These are phyloP conservation scores for Dendrobium officinale DNA, from an alignment of 106 monocot genomes.

Conservation along the genomic window DNA sequence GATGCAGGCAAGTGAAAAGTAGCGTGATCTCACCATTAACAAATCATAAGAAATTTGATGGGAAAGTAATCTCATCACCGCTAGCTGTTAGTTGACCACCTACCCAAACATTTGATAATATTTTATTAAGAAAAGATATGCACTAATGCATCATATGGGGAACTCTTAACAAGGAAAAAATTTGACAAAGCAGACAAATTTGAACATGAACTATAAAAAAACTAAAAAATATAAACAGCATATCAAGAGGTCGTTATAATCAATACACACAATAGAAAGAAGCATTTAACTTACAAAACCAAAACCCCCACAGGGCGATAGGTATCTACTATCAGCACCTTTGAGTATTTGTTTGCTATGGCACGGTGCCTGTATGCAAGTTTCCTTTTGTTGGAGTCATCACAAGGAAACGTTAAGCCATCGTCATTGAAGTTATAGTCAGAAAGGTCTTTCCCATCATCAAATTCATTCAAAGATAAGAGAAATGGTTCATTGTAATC, in stretches of 20 bases:
- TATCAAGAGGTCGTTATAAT: not conserved
- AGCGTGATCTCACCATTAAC: not conserved
- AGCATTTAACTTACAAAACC: slow-evolving; percentile 19
- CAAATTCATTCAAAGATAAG: slow-evolving; percentile 45
- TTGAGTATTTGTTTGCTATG: slow-evolving; percentile 66
- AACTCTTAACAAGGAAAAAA: not conserved
- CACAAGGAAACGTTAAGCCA: slow-evolving; percentile 50
- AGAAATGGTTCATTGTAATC: slow-evolving; percentile 81
- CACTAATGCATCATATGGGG: not conserved
- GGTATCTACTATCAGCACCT: slow-evolving; percentile 43
- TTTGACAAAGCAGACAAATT: not conserved
- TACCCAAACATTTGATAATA: not conserved
- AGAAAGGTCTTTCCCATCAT: slow-evolving; percentile 81
- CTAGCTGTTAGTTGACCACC: not conserved
- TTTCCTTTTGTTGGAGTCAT: slow-evolving; percentile 77
- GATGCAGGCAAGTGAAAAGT: not conserved
- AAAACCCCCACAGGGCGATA: slow-evolving; percentile 7
- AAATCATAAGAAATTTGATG: not conserved
- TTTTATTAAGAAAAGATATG: not conserved
- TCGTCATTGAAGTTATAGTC: slow-evolving; percentile 80
- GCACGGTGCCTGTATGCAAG: slow-evolving; percentile 79
- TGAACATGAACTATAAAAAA: not conserved
- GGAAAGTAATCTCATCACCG: not conserved
- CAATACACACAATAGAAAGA: slow-evolving; percentile 5
- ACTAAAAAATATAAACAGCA: not conserved